A percentile compares a stretch with the other conserved stretches of the same genome.
phyloP scores from a whole-genome alignment of 257 asterid species.

The Solanum pinnatisectum region DNA sequence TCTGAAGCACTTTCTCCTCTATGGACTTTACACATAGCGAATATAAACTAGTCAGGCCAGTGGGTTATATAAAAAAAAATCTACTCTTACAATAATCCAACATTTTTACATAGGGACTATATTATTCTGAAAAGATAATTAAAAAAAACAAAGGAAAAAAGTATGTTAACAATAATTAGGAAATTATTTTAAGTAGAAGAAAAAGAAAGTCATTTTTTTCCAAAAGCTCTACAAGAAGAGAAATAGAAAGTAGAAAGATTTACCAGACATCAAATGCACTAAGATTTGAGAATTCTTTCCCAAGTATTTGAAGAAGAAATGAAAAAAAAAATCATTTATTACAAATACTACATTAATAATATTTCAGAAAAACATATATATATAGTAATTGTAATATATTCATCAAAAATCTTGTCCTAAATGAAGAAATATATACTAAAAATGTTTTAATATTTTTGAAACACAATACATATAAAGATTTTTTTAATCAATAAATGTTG shows the following conservation, averaged over 20 bases:
- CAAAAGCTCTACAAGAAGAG: not conserved
- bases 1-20: not conserved
- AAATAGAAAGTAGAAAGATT: not conserved
- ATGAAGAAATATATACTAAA: not conserved
- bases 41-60: not conserved
- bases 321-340: not conserved
- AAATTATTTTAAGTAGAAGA: not conserved
- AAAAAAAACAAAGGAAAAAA: not conserved
- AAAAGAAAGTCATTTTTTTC: not conserved
- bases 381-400: not conserved
- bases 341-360: not conserved
- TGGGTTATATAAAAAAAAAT: not conserved
- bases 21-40: not conserved
- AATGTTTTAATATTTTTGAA: not conserved
- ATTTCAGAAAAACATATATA: not conserved
- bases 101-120: not conserved
- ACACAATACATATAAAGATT: not conserved
- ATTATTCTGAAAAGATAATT: not conserved
- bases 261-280: not conserved
- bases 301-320: not conserved
- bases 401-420: not conserved
- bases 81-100: not conserved
- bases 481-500: not conserved
- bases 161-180: not conserved
- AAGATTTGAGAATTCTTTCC: not conserved